Percentiles rank a stretch among this genome's conserved stretches.
Conservation (phyloP, 495 filamentous ascomycete species). For the Sabuloglossum arenarium region DNA sequence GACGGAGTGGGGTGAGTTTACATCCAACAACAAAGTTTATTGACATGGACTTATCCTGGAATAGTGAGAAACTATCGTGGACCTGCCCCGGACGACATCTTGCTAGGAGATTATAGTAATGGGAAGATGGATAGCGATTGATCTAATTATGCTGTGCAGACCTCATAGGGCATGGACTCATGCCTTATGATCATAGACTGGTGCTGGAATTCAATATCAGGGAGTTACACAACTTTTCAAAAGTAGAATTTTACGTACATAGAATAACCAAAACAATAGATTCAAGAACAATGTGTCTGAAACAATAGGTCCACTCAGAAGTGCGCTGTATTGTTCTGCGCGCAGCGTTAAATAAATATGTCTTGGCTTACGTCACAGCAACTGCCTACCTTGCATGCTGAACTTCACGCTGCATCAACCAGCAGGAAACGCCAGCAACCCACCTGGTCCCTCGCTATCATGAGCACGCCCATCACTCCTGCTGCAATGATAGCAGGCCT, state of each 20-base stretch:
- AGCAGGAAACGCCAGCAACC: background rate
- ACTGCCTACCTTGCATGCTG: background rate
- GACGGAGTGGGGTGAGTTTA: slow-evolving; percentile 58
- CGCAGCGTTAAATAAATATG: background rate
- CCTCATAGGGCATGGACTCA: background rate
- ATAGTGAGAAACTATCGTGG: slow-evolving; percentile 34
- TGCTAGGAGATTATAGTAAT: slow-evolving; percentile 30
- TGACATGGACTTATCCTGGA: slow-evolving; percentile 11
- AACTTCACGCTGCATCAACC: too few relatives aligned
- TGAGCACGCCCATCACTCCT: too few relatives aligned
- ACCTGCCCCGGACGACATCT: slow-evolving; percentile 30
- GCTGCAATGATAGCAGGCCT: too few relatives aligned
- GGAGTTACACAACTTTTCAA: background rate
- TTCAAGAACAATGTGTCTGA: too few relatives aligned
- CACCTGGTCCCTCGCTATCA: background rate
- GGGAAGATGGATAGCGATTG: slow-evolving; percentile 31
- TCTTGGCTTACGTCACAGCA: background rate
- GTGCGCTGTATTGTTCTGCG: too few relatives aligned
- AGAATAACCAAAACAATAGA: too few relatives aligned
- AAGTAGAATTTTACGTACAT: too few relatives aligned
- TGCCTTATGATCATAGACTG: background rate
- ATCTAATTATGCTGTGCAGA: slow-evolving; percentile 1
- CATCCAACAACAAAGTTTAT: too few relatives aligned
- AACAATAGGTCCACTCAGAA: too few relatives aligned
- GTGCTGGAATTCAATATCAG: background rate